Evolutionary conservation across 495 filamentous ascomycete species (phyloP).

Genomic region (Aspergillus avenaceus): DNA sequence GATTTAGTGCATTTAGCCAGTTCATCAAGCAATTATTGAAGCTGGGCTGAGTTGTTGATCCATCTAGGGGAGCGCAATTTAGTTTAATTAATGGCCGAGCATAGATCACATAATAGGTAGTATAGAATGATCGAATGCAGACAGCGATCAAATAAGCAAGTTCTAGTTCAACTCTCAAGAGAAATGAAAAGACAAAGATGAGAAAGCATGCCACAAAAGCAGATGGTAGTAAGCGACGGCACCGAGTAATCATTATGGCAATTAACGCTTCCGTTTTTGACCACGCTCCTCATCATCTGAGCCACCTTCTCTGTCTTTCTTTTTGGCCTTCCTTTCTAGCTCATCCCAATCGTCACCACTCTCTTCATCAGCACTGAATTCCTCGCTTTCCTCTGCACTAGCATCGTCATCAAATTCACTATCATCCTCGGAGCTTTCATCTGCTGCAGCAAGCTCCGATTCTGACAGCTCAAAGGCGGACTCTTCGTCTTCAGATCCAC

Average conservation of each 20-base stretch:
- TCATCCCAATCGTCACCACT: constrained; percentile 93
- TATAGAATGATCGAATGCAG: no score
- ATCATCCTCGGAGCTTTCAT: constrained; percentile 81
- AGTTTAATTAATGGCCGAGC: no score
- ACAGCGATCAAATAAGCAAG: no score
- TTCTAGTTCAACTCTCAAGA: not conserved
- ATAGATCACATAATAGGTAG: no score
- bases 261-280: constrained; percentile 53
- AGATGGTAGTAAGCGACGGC: no score
- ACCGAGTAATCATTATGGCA: not conserved
- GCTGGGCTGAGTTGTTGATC: no score
- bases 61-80: no score
- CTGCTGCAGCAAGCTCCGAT: constrained; percentile 71
- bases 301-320: constrained; percentile 73
- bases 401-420: constrained; percentile 92
- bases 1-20: no score
- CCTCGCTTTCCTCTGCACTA: constrained; percentile 70
- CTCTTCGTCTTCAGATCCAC: constrained; percentile 71
- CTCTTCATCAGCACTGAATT: constrained; percentile 71
- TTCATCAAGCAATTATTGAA: no score
- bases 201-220: not conserved
- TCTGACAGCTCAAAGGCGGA: constrained; percentile 87
- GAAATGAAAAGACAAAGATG: not conserved
- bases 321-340: constrained; percentile 83
- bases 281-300: constrained; percentile 66